Conservation (phyloP, 495 filamentous ascomycete species). For the Hypoxylon cercidicola region DNA sequence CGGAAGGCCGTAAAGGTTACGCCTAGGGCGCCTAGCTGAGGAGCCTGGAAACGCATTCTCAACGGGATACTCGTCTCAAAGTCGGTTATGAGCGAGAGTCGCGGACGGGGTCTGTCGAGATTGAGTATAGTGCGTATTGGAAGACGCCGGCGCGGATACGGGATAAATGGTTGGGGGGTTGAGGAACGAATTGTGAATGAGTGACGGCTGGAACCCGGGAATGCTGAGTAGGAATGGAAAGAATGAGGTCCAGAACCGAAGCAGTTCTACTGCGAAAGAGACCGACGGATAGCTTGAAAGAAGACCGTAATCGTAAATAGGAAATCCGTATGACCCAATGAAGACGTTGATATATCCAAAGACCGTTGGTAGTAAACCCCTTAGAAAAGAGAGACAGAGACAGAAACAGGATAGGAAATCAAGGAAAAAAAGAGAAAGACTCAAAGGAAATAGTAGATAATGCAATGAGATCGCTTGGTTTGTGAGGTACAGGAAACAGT, state of each 20-base stretch:
- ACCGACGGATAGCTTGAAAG: constrained; percentile 22
- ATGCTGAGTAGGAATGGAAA: constrained; percentile 2
- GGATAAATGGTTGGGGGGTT: constrained; percentile 39
- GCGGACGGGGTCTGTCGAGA: constrained; percentile 32
- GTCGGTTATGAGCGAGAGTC: constrained; percentile 47
- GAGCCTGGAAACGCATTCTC: constrained; percentile 48
- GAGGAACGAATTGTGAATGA: constrained; percentile 47
- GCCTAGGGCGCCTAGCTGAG: constrained; percentile 78
- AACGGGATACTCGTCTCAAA: constrained; percentile 43
- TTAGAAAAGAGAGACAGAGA: constrained; percentile 36
- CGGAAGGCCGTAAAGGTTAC: constrained; percentile 80
- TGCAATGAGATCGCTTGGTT: constrained; percentile 26
- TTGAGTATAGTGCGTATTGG: constrained; percentile 45
- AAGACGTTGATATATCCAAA: constrained; percentile 26
- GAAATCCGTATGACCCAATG: constrained; percentile 32
- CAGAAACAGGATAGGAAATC: constrained; percentile 41
- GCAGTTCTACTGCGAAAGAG: constrained; percentile 45
- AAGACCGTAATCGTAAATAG: constrained; percentile 32
- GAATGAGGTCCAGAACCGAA: constrained; percentile 18
- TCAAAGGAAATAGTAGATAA: constrained; percentile 35
- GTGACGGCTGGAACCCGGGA: constrained; percentile 36
- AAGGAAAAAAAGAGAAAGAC: constrained; percentile 44
- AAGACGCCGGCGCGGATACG: constrained; percentile 41
- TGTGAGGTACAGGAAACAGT: constrained; percentile 23
- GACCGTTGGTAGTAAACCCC: constrained; percentile 29